Conservation (phyloP, 73 alveolate species). For the Paramecium sonneborni region DNA sequence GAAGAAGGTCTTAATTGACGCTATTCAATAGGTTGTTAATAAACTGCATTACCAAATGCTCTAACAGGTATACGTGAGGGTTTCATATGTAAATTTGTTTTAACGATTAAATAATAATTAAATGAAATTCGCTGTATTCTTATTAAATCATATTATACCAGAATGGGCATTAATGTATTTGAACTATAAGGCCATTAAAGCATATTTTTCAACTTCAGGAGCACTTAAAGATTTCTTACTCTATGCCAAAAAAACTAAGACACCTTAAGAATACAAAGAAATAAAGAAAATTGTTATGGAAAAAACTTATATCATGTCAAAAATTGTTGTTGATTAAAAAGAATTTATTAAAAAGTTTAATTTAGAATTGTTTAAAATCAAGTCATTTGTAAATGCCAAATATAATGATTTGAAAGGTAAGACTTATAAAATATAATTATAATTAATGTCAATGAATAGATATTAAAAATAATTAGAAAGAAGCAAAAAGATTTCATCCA, state of each 20-base stretch:
- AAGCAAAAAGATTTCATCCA: neutral
- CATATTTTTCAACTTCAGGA: neutral
- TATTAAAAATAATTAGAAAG: neutral
- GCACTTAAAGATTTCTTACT: slow-evolving; percentile 21
- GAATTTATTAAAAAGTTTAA: neutral
- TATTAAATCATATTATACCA: slow-evolving; percentile 29
- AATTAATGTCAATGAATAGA: slow-evolving; percentile 1
- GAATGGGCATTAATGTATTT: slow-evolving; percentile 53
- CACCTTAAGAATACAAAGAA: neutral
- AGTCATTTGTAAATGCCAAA: neutral
- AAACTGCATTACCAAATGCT: slow-evolving; percentile 46
- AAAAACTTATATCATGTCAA: neutral
- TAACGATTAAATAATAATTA: slow-evolving; percentile 45
- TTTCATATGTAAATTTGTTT: slow-evolving; percentile 3
- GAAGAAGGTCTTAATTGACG: neutral
- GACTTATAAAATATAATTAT: neutral
- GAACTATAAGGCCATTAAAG: neutral
- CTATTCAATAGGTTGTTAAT: neutral
- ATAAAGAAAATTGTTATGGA: neutral
- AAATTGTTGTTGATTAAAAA: neutral
- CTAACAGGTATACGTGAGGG: slow-evolving; percentile 37
- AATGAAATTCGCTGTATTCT: slow-evolving; percentile 26
- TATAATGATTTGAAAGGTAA: slow-evolving; percentile 21
- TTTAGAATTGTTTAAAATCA: neutral
- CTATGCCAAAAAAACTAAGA: slow-evolving; percentile 6